Base-by-base conservation (phyloP, 202 grass and related monocot genomes). In the Zizania palustris region DNA sequence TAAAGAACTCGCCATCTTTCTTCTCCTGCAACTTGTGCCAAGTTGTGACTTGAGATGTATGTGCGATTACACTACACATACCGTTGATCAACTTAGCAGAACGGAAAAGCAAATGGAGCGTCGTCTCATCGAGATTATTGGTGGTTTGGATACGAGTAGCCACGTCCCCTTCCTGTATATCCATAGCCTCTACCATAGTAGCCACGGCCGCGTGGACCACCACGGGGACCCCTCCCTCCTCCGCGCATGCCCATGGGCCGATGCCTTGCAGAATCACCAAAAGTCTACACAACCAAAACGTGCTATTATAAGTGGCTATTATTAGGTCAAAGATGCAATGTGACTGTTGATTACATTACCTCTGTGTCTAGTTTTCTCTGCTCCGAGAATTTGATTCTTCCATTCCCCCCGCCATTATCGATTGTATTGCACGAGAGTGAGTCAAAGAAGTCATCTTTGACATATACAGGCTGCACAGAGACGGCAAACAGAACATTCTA, bases 371-470 rank as follows among this genome's bases (percentile, higher is more conserved):
- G 76, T 84, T 93, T 94, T 61, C 93, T 63, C 77, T 94, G 91
- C 83, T 94, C 85, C 0, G 89, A 94, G 48, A 94, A 97, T 77
- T 82, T 94, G 40, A 93, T 72, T 68, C 94, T 87, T 71, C 87
- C 94, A 83, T 82, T 88, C 41, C 77, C 78, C 40, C 63, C 73
- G 65, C 85, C 87, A 69, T 84, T 86, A 74, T 90, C 82, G 67
- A 90, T 84, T 83, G 91, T 90, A 62, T 86, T 86, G 80, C 76
- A 90, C 14, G 94, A 97, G 28, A 97, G 91, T 55, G 94, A 88
- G 88, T 94, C 91, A 40, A 97, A 97, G 85, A 97, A 97, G 50
- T 97, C 91, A 46, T 97, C 94, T 82, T 97, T 97, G 21, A 97
- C 89, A 88, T 97, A 97, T 14, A 97, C 87, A 88, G 82, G 71